These are phyloP conservation scores for Coleophoma cylindrospora DNA, from an alignment of 2,329 filamentous ascomycete genomes.

Conservation along the genomic window DNA sequence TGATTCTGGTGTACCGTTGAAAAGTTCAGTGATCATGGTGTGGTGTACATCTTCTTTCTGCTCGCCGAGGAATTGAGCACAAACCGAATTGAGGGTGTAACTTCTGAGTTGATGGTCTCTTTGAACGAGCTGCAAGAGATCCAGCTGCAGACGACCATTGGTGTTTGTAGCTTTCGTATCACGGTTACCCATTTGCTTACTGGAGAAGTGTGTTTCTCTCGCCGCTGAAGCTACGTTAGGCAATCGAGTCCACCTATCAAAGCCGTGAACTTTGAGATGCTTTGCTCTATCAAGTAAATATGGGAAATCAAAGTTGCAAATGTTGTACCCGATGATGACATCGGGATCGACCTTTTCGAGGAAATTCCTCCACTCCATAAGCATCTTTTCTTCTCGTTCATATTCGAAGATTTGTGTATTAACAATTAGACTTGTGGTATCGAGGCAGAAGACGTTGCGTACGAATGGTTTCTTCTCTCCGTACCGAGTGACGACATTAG, in stretches of 20 bases:
- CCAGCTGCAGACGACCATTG: slow-evolving; percentile 86
- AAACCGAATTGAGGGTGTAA: slow-evolving; percentile 96
- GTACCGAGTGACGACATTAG: slow-evolving; percentile 89
- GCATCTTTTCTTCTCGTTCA: slow-evolving; percentile 77
- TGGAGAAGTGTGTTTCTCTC: slow-evolving; percentile 83
- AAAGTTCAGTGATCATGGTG: slow-evolving; percentile 98
- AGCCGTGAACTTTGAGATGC: slow-evolving; percentile 72
- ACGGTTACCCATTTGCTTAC: slow-evolving; percentile 96
- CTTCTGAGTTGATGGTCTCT: slow-evolving; percentile 92
- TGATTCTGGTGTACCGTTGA: slow-evolving; percentile 93
- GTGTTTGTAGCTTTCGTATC: slow-evolving; percentile 94
- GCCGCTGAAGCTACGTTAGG: slow-evolving; percentile 65
- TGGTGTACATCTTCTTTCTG: slow-evolving; percentile 99
- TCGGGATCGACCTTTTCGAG: slow-evolving; percentile 88
- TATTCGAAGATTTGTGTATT: slow-evolving; percentile 90
- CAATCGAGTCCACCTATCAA: slow-evolving; percentile 84
- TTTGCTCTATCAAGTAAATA: slow-evolving; percentile 87
- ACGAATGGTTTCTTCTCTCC: slow-evolving; percentile 95
- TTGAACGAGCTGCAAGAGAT: slow-evolving; percentile 91
- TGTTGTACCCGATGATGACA: slow-evolving; percentile 98
- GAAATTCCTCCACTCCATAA: slow-evolving; percentile 90
- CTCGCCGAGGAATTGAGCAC: slow-evolving; percentile 88
- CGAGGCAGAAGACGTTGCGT: slow-evolving; percentile 92
- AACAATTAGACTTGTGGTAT: slow-evolving; percentile 88
- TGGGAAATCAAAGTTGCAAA: slow-evolving; percentile 96